Conservation (phyloP, 768 basidiomycete genomes). For the Suillus subluteus region DNA sequence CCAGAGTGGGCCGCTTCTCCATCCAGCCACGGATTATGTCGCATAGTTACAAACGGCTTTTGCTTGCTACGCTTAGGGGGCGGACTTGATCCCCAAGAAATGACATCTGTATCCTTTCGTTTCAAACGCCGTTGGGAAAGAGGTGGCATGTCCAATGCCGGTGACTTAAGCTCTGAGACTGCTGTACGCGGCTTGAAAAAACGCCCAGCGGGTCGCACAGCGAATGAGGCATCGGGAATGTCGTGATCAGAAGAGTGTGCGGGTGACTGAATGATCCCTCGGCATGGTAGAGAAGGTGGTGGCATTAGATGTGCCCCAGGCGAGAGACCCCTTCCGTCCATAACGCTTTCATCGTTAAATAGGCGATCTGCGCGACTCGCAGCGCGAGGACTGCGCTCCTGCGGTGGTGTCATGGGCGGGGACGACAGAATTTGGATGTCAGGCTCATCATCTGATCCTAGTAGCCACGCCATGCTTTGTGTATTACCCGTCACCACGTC, state of each 20-base stretch:
- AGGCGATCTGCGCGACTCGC: neutral
- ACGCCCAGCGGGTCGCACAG: slow-evolving; percentile 44
- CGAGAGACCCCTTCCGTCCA: slow-evolving; percentile 23
- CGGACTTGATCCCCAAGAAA: slow-evolving; percentile 24
- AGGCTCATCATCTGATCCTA: slow-evolving; percentile 67
- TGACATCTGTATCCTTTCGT: slow-evolving; percentile 32
- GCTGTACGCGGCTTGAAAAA: slow-evolving; percentile 29
- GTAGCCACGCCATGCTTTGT: slow-evolving; percentile 64
- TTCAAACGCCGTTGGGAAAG: slow-evolving; percentile 32
- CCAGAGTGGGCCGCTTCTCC: slow-evolving; percentile 80
- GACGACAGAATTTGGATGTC: slow-evolving; percentile 57
- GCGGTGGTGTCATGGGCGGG: slow-evolving; percentile 39
- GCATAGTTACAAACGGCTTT: slow-evolving; percentile 38
- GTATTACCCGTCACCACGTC: slow-evolving; percentile 19
- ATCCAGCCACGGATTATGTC: slow-evolving; percentile 56
- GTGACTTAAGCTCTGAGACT: slow-evolving; percentile 30
- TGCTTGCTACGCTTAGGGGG: slow-evolving; percentile 19
- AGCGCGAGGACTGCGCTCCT: slow-evolving; percentile 10
- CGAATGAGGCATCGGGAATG: slow-evolving; percentile 47
- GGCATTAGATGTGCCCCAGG: slow-evolving; percentile 31
- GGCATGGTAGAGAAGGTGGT: slow-evolving; percentile 39
- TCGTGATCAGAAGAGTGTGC: slow-evolving; percentile 24
- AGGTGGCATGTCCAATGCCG: slow-evolving; percentile 36
- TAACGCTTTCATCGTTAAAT: slow-evolving; percentile 27
- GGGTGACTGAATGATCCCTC: slow-evolving; percentile 24